These are phyloP conservation scores for Amylostereum chailletii DNA, from an alignment of 1,284 basidiomycete species.

Conservation along the genomic window DNA sequence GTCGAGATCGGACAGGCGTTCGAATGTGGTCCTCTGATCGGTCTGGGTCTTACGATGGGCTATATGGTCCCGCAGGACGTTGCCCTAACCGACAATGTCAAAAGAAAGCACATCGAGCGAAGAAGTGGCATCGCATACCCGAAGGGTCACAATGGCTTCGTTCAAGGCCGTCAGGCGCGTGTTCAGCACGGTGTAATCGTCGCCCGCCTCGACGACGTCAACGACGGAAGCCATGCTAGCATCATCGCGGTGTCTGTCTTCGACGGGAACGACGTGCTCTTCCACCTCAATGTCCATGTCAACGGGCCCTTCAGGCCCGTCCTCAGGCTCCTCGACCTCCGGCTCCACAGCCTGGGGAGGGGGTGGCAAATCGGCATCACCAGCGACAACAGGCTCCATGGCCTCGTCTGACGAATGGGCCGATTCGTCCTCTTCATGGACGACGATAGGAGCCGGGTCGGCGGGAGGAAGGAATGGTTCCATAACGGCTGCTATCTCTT, in stretches of 20 bases:
- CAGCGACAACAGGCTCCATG: not conserved
- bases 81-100: slow-evolving; percentile 10
- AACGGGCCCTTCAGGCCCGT: not conserved
- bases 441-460: not conserved
- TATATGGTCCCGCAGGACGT: slow-evolving; percentile 16
- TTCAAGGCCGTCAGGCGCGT: not conserved
- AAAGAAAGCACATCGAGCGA: not conserved
- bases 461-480: not conserved
- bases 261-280: not conserved
- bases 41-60: slow-evolving; percentile 17
- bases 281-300: slow-evolving; percentile 1
- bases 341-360: no score
- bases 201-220: not conserved
- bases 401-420: not conserved
- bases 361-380: not conserved
- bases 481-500: not conserved
- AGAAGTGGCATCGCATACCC: not conserved
- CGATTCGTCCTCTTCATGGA: not conserved
- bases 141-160: slow-evolving; percentile 3
- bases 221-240: not conserved
- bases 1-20: slow-evolving; percentile 16
- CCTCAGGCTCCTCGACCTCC: not conserved
- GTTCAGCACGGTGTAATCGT: not conserved
- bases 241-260: not conserved
- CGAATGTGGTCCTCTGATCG: slow-evolving; percentile 16